Conservation (phyloP, 257 asterid species). For the Solanum peruvianum region DNA sequence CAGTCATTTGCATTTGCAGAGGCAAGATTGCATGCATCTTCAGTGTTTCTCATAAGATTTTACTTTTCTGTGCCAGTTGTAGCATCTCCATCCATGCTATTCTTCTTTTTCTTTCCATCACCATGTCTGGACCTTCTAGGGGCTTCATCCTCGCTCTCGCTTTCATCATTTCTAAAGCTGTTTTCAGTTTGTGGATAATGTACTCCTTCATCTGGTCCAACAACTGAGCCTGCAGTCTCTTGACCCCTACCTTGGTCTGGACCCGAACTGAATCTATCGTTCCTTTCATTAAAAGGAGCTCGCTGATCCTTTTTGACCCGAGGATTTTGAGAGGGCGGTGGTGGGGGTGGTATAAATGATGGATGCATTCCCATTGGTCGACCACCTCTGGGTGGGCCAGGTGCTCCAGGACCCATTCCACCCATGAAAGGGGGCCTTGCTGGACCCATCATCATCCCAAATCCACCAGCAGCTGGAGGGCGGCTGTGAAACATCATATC, state of each 20-base stretch:
- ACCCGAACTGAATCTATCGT: slow-evolving; percentile 19
- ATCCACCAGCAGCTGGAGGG: slow-evolving; percentile 51
- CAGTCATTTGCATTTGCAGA: background rate
- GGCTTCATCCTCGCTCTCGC: slow-evolving; percentile 68
- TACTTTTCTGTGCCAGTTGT: slow-evolving; percentile 14
- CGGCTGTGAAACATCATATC: slow-evolving; percentile 80
- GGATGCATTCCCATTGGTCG: slow-evolving; percentile 38
- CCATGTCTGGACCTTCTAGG: slow-evolving; percentile 67
- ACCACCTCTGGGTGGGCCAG: slow-evolving; percentile 29
- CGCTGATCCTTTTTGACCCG: slow-evolving; percentile 45
- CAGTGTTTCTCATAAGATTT: background rate
- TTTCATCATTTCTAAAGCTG: slow-evolving; percentile 37
- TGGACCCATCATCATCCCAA: slow-evolving; percentile 83
- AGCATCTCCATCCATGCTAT: slow-evolving; percentile 25
- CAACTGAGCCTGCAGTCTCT: slow-evolving; percentile 27
- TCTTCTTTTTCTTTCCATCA: slow-evolving; percentile 49
- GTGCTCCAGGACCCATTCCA: slow-evolving; percentile 28
- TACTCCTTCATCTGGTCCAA: slow-evolving; percentile 25
- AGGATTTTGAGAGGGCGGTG: slow-evolving; percentile 37
- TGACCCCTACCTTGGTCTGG: slow-evolving; percentile 53
- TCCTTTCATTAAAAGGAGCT: slow-evolving; percentile 28
- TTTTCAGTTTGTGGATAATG: slow-evolving; percentile 22
- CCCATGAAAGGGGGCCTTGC: slow-evolving; percentile 68
- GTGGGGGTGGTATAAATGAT: slow-evolving; percentile 23
- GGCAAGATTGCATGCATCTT: background rate